Base-by-base conservation (phyloP, 1,139 yeast genomes). In the Hyphopichia fennica region DNA sequence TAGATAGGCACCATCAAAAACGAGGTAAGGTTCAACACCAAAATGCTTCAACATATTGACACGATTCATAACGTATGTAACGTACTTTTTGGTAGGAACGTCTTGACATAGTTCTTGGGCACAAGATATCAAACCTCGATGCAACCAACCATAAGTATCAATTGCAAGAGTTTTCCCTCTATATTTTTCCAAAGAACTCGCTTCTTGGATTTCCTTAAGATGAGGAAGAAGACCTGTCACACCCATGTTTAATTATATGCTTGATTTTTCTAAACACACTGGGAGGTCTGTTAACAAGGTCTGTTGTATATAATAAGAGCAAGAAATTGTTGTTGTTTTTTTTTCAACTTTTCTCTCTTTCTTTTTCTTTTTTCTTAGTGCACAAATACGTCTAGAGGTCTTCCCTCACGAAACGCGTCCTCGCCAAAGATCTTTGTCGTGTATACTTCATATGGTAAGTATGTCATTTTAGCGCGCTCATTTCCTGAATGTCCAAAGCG, bases 81-180 rank as follows among this genome's bases (percentile, higher is more conserved):
- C 61, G 56, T 85, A 87, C 51, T 77, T 77, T 6, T 77, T 69
- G 0, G 98, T 89, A 0, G 91, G 90, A 41, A 68, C 64, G 20
- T 82, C 88, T 44, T 77, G 69, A 11, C 91, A 90, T 38, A 95
- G 69, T 41, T 93, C 96, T 61, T 80, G 81, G 0, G 98, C 87
- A 65, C 99, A 91, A 13, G 89, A 72, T 38, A 85, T 77, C 3
- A 88, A 81, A 2, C 95, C 91, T 47, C 89, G 79, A 63, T 95
- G 99, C 10, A 95, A 75, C 99, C 99, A 95, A 1, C 97, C 93
- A 58, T 90, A 95, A 0, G 96, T 93, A 58, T 95, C 99, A 18
- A 95, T 84, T 0, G 96, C 99, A 37, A 95, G 67, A 0, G 89
- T 82, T 55, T 82, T 76, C 1, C 96, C 97, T 14, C 79, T 65